A percentile compares a stretch with the other conserved stretches of the same genome.
Conservation (phyloP, 306 rosid species). For the Mimosa bimucronata region DNA sequence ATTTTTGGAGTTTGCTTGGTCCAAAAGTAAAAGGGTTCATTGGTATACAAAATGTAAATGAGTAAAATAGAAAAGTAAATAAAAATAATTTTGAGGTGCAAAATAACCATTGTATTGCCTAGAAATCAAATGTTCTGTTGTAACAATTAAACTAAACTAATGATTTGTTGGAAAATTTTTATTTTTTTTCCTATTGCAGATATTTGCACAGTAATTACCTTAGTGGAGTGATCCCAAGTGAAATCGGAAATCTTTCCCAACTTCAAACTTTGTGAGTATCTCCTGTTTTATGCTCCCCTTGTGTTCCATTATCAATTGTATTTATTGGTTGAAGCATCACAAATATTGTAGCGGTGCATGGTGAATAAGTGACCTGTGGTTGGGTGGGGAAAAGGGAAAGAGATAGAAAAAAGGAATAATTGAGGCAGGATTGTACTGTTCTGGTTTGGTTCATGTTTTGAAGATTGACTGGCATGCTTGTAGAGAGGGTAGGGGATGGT, state of each 20-base stretch:
- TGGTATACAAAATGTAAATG: no score
- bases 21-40: no score
- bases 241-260: constrained; percentile 77
- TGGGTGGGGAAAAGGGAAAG: neutral
- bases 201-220: constrained; percentile 91
- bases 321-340: constrained; percentile 20
- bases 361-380: constrained; percentile 19
- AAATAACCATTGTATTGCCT: neutral
- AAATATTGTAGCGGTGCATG: constrained; percentile 20
- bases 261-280: constrained; percentile 75
- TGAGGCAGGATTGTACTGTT: constrained; percentile 1
- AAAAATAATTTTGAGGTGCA: no score
- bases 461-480: neutral
- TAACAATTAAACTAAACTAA: neutral
- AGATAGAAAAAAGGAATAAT: constrained; percentile 7
- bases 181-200: constrained; percentile 53
- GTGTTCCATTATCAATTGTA: constrained; percentile 3
- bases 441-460: neutral
- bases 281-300: constrained; percentile 28
- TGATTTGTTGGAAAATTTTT: constrained; percentile 27
- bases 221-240: constrained; percentile 78
- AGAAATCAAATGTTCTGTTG: constrained; percentile 16
- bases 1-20: no score
- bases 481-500: neutral
- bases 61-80: no score